Base-by-base conservation (phyloP, 352 stramenopile genomes). In the Phytopythium cucurbitacearum region DNA sequence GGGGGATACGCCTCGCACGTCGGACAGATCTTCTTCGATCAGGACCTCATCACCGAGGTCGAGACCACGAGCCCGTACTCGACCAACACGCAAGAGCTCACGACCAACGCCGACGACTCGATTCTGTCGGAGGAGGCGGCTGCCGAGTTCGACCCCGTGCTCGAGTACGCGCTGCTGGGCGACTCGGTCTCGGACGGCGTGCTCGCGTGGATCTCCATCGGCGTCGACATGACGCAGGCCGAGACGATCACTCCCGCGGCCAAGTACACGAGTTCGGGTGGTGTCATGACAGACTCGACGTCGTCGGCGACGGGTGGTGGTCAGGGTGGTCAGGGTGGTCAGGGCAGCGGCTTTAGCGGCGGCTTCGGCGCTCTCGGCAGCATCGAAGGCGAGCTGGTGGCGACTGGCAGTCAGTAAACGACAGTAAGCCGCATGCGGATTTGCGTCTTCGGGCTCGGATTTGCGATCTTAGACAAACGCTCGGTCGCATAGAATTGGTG, bases 201-300 rank as follows among this genome's bases (percentile, higher is more conserved):
- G 32, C 60, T 64, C 36, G 57, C 61, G 11, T 69, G 57, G 61
- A 69, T 69, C 37, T 65, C 57, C 7, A 57, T 68, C 28, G 61
- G 57, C 9, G 52, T 69, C 6, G 57, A 69, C 48, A 64, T 69
- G 57, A 69, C 51, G 9, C 15, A 62, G 34, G 37, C 52, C 10
- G 65, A 69, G 48, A 61, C 42, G 49, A 51, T 46, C 48, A 37
- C 44, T 57, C 42, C 55, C 34, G 48, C 48, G 41, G 35, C 48
- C 13, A 62, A 48, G 6, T 36, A 58, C 7, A 62, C 59, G 10
- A 48, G 47, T 4, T n/a, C 60, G n/a, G 57, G 57, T 3, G 50
- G 57, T 13, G 50, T 63, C n/a, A 55, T 63, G 50, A 33, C 56
- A 15, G 57, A 59, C 32, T 55, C 50, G 6, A 59, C 51, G 32